These are phyloP conservation scores for Umbelopsis sp. DNA, from an alignment of 192 early-diverging fungal species.

Conservation along the genomic window DNA sequence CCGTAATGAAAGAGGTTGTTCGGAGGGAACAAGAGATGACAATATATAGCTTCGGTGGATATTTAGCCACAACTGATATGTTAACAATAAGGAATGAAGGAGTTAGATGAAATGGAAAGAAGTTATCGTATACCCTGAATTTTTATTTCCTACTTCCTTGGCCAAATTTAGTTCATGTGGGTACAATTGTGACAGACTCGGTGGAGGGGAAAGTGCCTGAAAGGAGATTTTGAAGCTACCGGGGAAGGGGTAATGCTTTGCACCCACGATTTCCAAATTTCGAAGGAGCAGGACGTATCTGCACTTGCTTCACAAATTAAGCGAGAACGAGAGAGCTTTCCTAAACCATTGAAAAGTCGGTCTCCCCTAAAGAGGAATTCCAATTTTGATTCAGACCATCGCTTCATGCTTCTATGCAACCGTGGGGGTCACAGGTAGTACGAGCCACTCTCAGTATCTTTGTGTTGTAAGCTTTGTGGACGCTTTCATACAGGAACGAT, in stretches of 20 bases:
- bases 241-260: too few species aligned
- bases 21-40: background rate
- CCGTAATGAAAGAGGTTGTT: background rate
- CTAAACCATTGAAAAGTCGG: background rate
- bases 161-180: background rate
- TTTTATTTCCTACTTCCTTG: background rate
- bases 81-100: background rate
- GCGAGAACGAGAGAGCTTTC: background rate
- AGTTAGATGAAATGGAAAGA: conserved; percentile 3
- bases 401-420: background rate
- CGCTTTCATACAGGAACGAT: too few species aligned
- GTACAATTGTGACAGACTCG: background rate
- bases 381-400: background rate
- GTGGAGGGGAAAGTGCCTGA: background rate
- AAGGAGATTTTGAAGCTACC: background rate
- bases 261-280: too few species aligned
- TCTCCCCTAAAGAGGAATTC: background rate
- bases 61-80: conserved; percentile 1
- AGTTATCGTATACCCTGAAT: background rate
- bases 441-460: too few species aligned
- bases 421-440: too few species aligned
- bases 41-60: background rate
- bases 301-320: background rate
- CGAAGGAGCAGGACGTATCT: background rate
- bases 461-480: too few species aligned